These are phyloP conservation scores for Vachellia collinsii DNA, from an alignment of 306 rosid species.

Conservation along the genomic window DNA sequence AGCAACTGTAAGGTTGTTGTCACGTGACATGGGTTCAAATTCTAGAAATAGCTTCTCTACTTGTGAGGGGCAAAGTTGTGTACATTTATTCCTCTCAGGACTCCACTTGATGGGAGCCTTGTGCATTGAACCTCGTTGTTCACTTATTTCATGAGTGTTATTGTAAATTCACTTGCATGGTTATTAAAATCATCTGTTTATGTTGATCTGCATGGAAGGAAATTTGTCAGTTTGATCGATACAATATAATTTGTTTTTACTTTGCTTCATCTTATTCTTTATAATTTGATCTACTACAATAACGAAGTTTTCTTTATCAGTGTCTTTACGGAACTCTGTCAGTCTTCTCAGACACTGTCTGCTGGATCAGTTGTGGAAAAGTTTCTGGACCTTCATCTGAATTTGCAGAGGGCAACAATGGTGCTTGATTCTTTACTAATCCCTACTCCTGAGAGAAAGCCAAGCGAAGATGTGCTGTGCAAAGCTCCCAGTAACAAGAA, in stretches of 20 bases:
- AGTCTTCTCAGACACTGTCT: conserved; percentile 47
- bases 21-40: too few relatives aligned
- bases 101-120: too few relatives aligned
- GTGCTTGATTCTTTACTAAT: conserved; percentile 47
- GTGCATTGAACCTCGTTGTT: background rate
- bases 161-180: background rate
- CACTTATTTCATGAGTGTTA: background rate
- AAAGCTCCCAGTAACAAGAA: conserved; percentile 42
- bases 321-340: conserved; percentile 55
- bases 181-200: background rate
- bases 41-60: too few relatives aligned
- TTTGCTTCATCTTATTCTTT: background rate
- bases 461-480: conserved; percentile 40
- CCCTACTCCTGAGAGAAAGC: conserved; percentile 36
- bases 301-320: conserved; percentile 44
- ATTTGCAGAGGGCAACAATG: conserved; percentile 45
- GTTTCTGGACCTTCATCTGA: conserved; percentile 63
- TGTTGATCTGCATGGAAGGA: background rate
- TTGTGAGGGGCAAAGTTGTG: too few relatives aligned
- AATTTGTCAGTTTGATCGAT: background rate
- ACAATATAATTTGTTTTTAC: background rate
- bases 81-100: too few relatives aligned
- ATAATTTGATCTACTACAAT: conserved; percentile 6
- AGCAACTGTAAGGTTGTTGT: too few relatives aligned
- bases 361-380: conserved; percentile 60